Evolutionary conservation across 192 early-diverging fungal species (phyloP).

Genomic region (Allomyces macrogynus): DNA sequence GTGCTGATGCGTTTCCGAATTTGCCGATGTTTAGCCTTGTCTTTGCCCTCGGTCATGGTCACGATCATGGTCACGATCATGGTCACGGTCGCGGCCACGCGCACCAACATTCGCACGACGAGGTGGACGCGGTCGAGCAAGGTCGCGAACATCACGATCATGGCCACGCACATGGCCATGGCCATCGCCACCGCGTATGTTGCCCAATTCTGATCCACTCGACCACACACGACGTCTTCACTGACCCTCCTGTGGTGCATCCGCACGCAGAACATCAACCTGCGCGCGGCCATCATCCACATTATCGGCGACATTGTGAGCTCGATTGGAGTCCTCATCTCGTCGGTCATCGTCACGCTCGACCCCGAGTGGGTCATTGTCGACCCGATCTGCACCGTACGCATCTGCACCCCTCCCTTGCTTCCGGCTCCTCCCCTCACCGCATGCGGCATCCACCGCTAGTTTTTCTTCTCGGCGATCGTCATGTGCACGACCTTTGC

Average conservation of each 20-base stretch:
- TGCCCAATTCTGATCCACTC: too few relatives aligned
- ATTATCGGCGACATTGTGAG: conserved; percentile 20
- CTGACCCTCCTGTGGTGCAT: too few relatives aligned
- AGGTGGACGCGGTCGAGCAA: conserved; percentile 13
- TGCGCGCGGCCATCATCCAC: conserved; percentile 13
- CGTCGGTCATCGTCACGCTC: conserved; percentile 41
- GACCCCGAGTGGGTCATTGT: conserved; percentile 35
- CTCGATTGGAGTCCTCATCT: conserved; percentile 49
- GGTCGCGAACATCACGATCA: conserved; percentile 13
- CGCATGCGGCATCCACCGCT: too few relatives aligned
- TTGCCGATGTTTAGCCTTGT: conserved; percentile 16
- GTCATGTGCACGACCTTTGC: conserved; percentile 49
- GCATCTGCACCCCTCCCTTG: too few relatives aligned
- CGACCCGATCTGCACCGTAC: conserved; percentile 52
- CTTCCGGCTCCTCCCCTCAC: too few relatives aligned
- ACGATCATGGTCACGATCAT: conserved; percentile 17
- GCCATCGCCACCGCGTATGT: conserved; percentile 14
- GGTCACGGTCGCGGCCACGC: conserved; percentile 9
- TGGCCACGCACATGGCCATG: conserved; percentile 18
- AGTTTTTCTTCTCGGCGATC: conserved; percentile 51
- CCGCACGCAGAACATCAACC: conserved; percentile 30
- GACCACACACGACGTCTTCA: too few relatives aligned
- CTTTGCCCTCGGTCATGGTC: conserved; percentile 34
- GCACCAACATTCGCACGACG: conserved; percentile 7
- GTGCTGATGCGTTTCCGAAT: conserved; percentile 11